These are phyloP conservation scores for Paecilomyces variotii DNA, from an alignment of 2,329 filamentous ascomycete species.

Conservation along the genomic window DNA sequence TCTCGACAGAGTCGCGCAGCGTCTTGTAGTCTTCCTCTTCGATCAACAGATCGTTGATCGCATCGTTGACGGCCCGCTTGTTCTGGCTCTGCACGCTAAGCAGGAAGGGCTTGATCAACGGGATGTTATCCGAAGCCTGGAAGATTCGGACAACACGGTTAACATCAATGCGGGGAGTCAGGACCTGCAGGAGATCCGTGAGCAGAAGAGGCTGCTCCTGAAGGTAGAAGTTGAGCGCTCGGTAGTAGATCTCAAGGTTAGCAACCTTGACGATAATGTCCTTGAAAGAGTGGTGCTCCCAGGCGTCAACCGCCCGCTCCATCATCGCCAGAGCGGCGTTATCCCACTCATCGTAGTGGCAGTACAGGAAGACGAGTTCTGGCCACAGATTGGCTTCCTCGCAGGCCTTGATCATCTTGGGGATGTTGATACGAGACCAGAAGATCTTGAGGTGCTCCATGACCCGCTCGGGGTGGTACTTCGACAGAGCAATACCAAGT, in stretches of 20 bases:
- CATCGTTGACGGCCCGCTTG: slow-evolving; percentile 96
- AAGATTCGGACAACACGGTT: slow-evolving; percentile 99
- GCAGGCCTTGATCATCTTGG: slow-evolving; percentile 87
- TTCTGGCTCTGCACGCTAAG: slow-evolving; percentile 94
- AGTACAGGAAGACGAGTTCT: slow-evolving; percentile 95
- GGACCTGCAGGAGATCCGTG: slow-evolving; percentile 85
- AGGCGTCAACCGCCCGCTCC: slow-evolving; percentile 92
- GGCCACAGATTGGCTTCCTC: slow-evolving; percentile 96
- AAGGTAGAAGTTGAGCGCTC: slow-evolving; percentile 91
- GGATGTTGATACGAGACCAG: slow-evolving; percentile 96
- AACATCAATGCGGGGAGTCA: slow-evolving; percentile 92
- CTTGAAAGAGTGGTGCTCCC: slow-evolving; percentile 99
- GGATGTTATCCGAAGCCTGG: slow-evolving; percentile 95
- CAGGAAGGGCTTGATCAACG: slow-evolving; percentile 96
- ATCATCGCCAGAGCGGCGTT: slow-evolving; percentile 96
- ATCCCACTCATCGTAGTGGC: slow-evolving; percentile 97
- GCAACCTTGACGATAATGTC: slow-evolving; percentile 96
- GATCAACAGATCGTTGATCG: slow-evolving; percentile 94
- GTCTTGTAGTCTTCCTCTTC: slow-evolving; percentile 99
- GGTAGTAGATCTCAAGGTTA: slow-evolving; percentile 98
- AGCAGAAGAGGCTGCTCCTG: slow-evolving; percentile 92
- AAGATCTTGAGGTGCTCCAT: slow-evolving; percentile 99
- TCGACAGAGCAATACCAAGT: slow-evolving; percentile 82
- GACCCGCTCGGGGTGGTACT: slow-evolving; percentile 88
- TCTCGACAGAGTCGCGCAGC: slow-evolving; percentile 90